Conservation (phyloP, 2,329 filamentous ascomycete species). For the Cladosporium sp. region DNA sequence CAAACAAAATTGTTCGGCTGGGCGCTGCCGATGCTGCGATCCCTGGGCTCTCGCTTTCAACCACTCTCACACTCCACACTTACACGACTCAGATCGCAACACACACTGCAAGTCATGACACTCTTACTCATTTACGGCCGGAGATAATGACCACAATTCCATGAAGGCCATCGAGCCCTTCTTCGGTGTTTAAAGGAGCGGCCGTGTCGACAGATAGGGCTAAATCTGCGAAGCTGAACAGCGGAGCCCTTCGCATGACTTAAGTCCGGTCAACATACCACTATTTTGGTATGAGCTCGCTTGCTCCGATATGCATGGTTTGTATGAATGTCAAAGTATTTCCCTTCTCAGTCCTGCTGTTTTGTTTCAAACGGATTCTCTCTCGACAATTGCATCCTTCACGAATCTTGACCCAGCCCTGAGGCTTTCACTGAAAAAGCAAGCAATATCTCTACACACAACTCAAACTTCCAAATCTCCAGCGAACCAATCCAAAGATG, state of each 20-base stretch:
- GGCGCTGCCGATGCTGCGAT: too few relatives aligned
- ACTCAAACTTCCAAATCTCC: neutral
- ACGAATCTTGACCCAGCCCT: neutral
- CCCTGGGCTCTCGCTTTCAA: too few relatives aligned
- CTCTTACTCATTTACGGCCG: too few relatives aligned
- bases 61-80: too few relatives aligned
- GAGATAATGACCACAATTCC: too few relatives aligned
- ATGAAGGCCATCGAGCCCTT: too few relatives aligned
- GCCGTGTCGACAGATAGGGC: neutral
- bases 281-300: neutral
- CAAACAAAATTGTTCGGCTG: too few relatives aligned
- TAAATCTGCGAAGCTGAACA: neutral
- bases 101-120: neutral
- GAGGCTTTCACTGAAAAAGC: neutral
- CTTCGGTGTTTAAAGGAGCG: neutral
- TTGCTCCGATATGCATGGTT: neutral
- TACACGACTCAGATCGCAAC: neutral
- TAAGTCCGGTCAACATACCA: neutral
- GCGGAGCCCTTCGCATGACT: neutral
- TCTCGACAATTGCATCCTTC: neutral
- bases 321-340: neutral
- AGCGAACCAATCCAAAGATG: constrained; percentile 2
- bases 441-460: neutral
- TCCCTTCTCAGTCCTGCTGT: neutral
- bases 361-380: neutral